These are phyloP conservation scores for Patellifolia procumbens DNA, from an alignment of 179 eudicot species.

Conservation along the genomic window DNA sequence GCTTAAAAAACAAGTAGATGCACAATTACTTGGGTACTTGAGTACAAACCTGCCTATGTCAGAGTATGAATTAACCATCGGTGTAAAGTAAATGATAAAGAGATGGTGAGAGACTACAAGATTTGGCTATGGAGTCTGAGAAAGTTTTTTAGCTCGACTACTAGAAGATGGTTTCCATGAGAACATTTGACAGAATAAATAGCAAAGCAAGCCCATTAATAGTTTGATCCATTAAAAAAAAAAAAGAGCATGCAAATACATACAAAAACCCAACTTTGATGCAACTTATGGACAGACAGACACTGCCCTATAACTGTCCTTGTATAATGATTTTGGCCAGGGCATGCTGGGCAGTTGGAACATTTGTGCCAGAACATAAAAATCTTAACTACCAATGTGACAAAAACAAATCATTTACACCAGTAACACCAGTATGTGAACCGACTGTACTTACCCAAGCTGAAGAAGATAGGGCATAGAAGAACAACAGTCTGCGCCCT, in stretches of 20 bases:
- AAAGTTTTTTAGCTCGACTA: not conserved
- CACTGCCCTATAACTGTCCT: not conserved
- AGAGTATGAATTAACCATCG: not conserved
- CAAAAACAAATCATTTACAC: not conserved
- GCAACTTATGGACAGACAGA: not conserved
- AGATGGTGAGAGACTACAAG: not conserved
- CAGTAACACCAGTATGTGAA: not conserved
- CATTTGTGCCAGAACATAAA: not conserved
- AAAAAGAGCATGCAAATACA: not conserved
- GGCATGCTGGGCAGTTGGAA: not conserved
- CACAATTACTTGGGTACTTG: not conserved
- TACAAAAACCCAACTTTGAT: not conserved
- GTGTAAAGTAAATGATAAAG: not conserved
- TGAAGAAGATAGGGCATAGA: slow-evolving; percentile 82
- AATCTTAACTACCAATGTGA: not conserved
- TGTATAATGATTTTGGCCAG: not conserved
- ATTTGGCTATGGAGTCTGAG: not conserved
- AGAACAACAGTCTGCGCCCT: slow-evolving; percentile 56
- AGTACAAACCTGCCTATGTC: not conserved
- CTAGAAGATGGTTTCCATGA: not conserved
- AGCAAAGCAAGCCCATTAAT: not conserved
- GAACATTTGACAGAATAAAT: not conserved
- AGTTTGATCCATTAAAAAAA: not conserved
- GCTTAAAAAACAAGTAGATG: not conserved
- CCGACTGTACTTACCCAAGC: slow-evolving; percentile 68